Evolutionary conservation across 176 grass and related monocot species (phyloP).

Genomic region (Aegilops bicornis): DNA sequence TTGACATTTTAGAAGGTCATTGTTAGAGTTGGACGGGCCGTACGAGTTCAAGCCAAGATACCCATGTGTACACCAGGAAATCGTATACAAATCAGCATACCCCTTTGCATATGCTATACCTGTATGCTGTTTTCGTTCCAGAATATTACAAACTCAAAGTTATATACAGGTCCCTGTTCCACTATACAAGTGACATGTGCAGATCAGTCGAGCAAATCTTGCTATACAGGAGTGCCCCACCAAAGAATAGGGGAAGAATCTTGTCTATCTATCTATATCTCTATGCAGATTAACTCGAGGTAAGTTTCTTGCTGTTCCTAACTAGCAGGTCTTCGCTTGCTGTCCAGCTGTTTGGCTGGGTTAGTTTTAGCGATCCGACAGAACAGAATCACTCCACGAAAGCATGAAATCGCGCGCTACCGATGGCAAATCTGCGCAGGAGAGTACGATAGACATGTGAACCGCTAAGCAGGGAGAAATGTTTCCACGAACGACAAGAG

Average conservation of each 20-base stretch:
- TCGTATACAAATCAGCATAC: neutral
- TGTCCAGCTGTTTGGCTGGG: conserved; percentile 20
- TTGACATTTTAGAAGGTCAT: neutral
- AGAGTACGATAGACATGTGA: neutral
- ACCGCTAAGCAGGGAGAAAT: neutral
- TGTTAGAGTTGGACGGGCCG: neutral
- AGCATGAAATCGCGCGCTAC: conserved; percentile 86
- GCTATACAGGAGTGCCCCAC: conserved; percentile 20
- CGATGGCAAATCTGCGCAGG: conserved; percentile 73
- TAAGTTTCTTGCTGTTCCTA: neutral
- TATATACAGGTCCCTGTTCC: conserved; percentile 32
- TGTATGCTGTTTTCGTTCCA: neutral
- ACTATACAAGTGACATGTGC: conserved; percentile 18
- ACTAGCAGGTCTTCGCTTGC: neutral
- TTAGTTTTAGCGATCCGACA: conserved; percentile 71
- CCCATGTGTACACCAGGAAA: neutral
- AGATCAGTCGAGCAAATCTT: neutral
- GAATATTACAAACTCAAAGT: conserved; percentile 32
- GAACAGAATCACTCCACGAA: conserved; percentile 80
- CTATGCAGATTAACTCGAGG: neutral
- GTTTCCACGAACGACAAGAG: neutral
- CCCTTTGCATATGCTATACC: neutral
- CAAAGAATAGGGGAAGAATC: neutral
- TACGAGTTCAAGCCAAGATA: neutral
- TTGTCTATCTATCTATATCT: conserved; percentile 24